Conservation (phyloP, 441 rosid species). For the Syzygium malaccense region DNA sequence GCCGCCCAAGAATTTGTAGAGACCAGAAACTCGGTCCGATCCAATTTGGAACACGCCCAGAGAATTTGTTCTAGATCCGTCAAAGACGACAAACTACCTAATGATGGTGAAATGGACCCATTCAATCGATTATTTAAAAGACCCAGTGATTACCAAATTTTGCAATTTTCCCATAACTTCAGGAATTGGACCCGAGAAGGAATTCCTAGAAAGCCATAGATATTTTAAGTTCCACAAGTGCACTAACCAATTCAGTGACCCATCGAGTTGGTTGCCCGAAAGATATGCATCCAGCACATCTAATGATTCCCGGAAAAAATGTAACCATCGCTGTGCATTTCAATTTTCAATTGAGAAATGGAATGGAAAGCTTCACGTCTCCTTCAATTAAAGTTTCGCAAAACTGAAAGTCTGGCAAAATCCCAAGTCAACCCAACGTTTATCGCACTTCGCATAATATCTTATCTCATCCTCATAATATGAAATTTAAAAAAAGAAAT, state of each 20-base stretch:
- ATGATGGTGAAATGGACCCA: not conserved
- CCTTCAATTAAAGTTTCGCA: not conserved
- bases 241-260: not conserved
- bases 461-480: not conserved
- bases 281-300: not conserved
- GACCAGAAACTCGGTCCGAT: not conserved
- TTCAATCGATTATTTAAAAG: not conserved
- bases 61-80: not conserved
- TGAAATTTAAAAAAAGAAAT: not conserved
- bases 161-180: not conserved
- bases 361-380: not conserved
- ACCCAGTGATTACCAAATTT: not conserved
- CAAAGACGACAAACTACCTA: not conserved
- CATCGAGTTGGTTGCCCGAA: rapidly evolving
- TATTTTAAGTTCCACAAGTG: not conserved
- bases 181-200: not conserved
- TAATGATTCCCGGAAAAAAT: not conserved
- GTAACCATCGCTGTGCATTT: rapidly evolving
- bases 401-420: not conserved
- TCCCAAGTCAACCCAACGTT: not conserved
- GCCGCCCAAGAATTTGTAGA: not conserved
- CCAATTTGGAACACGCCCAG: rapidly evolving
- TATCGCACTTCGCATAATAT: not conserved
- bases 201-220: not conserved
- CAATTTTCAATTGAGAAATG: not conserved